Evolutionary conservation across 495 filamentous ascomycete genomes (phyloP).

Genomic region (Tuber melanosporum): DNA sequence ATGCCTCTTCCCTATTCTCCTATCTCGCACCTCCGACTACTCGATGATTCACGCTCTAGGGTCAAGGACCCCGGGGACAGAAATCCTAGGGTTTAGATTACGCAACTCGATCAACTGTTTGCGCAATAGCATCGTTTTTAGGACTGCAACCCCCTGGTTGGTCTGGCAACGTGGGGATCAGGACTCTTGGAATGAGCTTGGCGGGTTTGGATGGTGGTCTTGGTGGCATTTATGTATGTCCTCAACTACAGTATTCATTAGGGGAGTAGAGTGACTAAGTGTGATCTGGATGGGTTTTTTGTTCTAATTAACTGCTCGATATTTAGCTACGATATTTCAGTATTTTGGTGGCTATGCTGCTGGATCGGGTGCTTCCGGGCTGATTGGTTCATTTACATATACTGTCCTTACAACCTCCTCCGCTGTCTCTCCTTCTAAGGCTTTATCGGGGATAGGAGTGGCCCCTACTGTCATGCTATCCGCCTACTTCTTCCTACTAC

Average conservation of each 20-base stretch:
- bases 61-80: constrained; percentile 1
- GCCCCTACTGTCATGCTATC: constrained; percentile 23
- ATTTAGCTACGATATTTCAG: constrained; percentile 10
- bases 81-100: constrained; percentile 31
- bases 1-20: constrained; percentile 14
- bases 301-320: constrained; percentile 33
- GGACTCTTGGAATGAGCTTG: constrained; percentile 29
- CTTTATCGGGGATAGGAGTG: constrained; percentile 26
- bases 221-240: constrained; percentile 27
- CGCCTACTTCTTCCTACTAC: constrained; percentile 23
- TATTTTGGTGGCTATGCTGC: constrained; percentile 20
- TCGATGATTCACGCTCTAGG: constrained; percentile 11
- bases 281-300: constrained; percentile 29
- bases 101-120: constrained; percentile 29
- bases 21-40: constrained; percentile 3
- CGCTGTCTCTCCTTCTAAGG: constrained; percentile 18
- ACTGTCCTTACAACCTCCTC: constrained; percentile 26
- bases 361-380: constrained; percentile 27
- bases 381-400: constrained; percentile 26
- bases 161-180: constrained; percentile 19
- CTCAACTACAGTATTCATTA: background rate
- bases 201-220: constrained; percentile 32
- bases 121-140: constrained; percentile 28
- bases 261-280: background rate
- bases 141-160: constrained; percentile 32